Conservation (phyloP, 805 yeast species). For the Saccharomyces eubayanus region DNA sequence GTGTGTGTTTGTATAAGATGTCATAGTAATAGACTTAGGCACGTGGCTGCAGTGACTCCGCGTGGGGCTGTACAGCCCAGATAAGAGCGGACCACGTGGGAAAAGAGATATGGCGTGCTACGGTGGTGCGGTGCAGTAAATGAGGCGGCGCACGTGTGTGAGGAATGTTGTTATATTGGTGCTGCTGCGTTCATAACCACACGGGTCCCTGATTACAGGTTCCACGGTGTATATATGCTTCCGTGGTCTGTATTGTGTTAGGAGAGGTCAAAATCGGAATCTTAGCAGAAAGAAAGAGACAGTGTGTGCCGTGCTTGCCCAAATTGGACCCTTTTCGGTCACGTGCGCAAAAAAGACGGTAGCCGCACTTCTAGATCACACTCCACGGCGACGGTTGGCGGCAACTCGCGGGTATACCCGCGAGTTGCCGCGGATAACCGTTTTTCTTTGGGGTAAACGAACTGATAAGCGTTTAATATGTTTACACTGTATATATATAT, state of each 20-base stretch:
- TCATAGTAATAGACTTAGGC: background rate
- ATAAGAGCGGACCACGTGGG: background rate
- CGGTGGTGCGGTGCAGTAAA: background rate
- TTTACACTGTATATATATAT: no score
- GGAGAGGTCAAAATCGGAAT: background rate
- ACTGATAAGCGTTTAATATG: no score
- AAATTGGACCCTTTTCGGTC: background rate
- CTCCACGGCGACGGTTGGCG: background rate
- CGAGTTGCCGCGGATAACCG: background rate
- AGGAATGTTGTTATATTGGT: background rate
- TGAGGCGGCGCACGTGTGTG: background rate
- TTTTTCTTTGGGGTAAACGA: background rate
- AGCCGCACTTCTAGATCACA: background rate
- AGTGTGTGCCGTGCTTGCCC: background rate
- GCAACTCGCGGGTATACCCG: background rate
- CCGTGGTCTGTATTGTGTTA: background rate
- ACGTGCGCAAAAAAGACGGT: background rate
- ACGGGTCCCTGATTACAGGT: background rate
- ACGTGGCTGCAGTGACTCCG: background rate
- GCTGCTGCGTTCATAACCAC: background rate
- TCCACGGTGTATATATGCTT: no score
- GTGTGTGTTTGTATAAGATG: conserved; percentile 21
- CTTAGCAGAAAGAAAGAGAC: background rate
- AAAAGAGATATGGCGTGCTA: background rate
- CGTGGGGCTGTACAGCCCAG: background rate